Base-by-base conservation (phyloP, 345 rosid species). In the Isatis tinctoria region DNA sequence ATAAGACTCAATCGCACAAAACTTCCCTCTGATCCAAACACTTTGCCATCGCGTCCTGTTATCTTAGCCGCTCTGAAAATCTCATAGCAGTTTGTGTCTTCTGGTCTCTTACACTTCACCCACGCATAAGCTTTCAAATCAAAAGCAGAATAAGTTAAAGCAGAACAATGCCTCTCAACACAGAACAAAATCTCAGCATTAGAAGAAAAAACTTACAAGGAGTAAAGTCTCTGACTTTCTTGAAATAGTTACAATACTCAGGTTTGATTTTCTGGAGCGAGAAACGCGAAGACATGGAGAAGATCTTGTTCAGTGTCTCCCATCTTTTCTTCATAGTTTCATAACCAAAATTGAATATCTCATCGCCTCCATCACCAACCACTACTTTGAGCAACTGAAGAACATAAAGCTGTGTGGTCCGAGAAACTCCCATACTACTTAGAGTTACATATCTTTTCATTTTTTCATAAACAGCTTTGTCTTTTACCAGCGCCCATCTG, bases 401-500 rank as follows among this genome's bases (percentile, higher is more conserved):
- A 62, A 70, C 83, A 78, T 85, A 79, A 13, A 87, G 60, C 20
- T 91, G 97, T 32, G 65, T 81, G 9, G 85, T 91, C 70, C 56
- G 60, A 0, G 95, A 87, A 72, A 87, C 85, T 1, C 91, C 95
- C 62, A 84, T 48, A 12, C 85, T 82, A 48, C 64, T 89, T 48
- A 83, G 4, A 0, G 0, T 0, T 41, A 86, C 17, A 36, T 73
- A 69, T 0, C 0, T 12, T 0, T 0, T 0, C 91, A 89, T 85
- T 62, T 70, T 83, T 26, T 87, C 74, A 65, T 78, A 88, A 40
- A 91, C 81, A 22, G 13, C 69, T 74, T 87, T 69, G 17, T 88
- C 85, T 54, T 83, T 87, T 52, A 88, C 44, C 43, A 89, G 36
- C 24, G 84, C 92, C 95, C 93, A 91, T 28, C 89, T 88, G 82